Base-by-base conservation (phyloP, 768 basidiomycete species). In the Piloderma croceum region DNA sequence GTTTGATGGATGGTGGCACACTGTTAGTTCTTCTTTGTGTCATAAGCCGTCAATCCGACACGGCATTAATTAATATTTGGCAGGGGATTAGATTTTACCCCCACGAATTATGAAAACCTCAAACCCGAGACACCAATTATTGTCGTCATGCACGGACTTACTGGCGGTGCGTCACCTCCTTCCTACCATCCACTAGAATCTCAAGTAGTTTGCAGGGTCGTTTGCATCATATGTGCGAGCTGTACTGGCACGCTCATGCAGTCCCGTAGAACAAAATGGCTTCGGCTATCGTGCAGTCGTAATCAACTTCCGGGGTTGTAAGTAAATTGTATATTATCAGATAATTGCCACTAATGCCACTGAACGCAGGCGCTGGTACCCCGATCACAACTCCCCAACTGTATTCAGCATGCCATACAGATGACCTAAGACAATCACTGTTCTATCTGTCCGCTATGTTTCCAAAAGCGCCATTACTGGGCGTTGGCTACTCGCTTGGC, bases 401-500 rank as follows among this genome's bases (percentile, higher is more conserved):
- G 27, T 97, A 88, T 62, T 90, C 86, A 35, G 90, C 90, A 13
- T 89, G 83, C 22, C 77, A 89, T 47, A 97, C 93, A 7, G 82
- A 92, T 48, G 94, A 99, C 63, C 69, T 92, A 24, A 81, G 91
- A 20, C 77, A 79, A 45, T 86, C 89, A 1, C 58, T 96, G 36
- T 70, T 84, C 50, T 84, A 87, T 63, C 76, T 97, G 39, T 70
- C 80, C 2, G 60, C 75, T 35, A 57, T 60, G 45, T 93, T 82
- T 51, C 93, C 94, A 2, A 64, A 71, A 7, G 90, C 94, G 1
- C 87, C 83, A 3, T 65, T 97, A 25, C 62, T 94, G 13, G 94
- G 88, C 11, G 62, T 96, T 7, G 90, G 93, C 6, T 98, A 94
- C 68, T 96, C 91, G 4, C 76, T 99, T 25, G 96, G 94, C 31